Evolutionary conservation across 2,329 filamentous ascomycete species (phyloP), one percentile per base, ranked within the genome.

Genomic region (Grosmannia huntii): DNA sequence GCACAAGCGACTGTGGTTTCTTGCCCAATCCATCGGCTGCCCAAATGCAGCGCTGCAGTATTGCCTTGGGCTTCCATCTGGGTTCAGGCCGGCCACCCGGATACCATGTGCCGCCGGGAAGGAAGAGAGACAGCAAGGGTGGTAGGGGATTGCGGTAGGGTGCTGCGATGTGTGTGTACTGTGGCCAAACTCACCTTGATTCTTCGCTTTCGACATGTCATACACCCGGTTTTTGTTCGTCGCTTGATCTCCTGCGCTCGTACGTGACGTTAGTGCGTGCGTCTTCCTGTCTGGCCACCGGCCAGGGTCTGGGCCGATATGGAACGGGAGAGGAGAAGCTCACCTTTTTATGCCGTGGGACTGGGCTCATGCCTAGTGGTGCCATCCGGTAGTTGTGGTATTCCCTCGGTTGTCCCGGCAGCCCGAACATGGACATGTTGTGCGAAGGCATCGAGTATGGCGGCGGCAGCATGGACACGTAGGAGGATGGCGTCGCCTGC

Each of bases 201-300:
- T 64, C 80, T 74, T 64, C 80, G 75, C 66, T 82, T 82, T 59
- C 80, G 78, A 69, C 80, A 83, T 51, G 80, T 83, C 67, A 83
- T 69, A 63, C 80, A 83, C n/a, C 80, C 80, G 1, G 80, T 83
- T 68, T 83, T 83, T 53, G 80, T 83, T 64, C 80, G 76, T 61
- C 80, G 76, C 68, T 83, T 83, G 66, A 83, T 83, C 68, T 83
- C 80, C 80, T 83, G 67, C 3, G 5, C 33, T 3, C 0, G 36
- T 44, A 3, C 38, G 23, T 36, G 27, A n/a, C 11, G 25, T 28
- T 25, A 14, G 38, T 56, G 19, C 41, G 16, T 19, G 41, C 16
- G 41, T n/a, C 41, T 44, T 44, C 19, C 41, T 44, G 5, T n/a
- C 41, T 19, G 19, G 41, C 19, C 19, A n/a, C 16, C 14, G 19